Conservation (phyloP, 441 rosid genomes). For the Melastoma candidum region DNA sequence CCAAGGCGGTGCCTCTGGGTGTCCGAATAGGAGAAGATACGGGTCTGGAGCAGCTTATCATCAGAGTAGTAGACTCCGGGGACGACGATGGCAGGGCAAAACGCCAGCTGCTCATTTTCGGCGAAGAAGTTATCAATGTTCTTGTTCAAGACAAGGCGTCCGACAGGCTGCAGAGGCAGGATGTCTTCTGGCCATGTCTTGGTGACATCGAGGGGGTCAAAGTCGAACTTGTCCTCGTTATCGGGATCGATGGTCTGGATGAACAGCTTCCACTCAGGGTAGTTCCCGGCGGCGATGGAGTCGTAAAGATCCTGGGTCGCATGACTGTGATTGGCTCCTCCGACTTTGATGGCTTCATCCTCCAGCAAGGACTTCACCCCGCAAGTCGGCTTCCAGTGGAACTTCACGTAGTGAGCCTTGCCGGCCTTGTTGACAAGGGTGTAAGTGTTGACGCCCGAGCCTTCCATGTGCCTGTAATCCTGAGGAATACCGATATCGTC, state of each 20-base stretch:
- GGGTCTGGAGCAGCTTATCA: constrained; percentile 77
- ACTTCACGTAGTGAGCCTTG: too few species aligned
- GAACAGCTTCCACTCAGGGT: constrained; percentile 85
- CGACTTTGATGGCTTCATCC: too few species aligned
- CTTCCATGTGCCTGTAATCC: too few species aligned
- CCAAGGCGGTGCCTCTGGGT: constrained; percentile 98
- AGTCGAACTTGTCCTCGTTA: constrained; percentile 70
- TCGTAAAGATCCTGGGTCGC: constrained; percentile 49
- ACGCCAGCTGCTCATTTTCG: constrained; percentile 88
- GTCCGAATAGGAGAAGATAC: constrained; percentile 81
- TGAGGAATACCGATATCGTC: too few species aligned
- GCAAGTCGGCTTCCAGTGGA: too few species aligned
- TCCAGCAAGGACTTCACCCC: too few species aligned
- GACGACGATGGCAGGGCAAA: constrained; percentile 81
- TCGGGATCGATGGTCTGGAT: constrained; percentile 84
- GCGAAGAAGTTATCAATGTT: constrained; percentile 95
- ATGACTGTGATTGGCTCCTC: too few species aligned
- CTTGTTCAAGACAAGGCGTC: constrained; percentile 94
- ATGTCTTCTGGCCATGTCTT: constrained; percentile 97
- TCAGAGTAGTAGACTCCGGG: constrained; percentile 83
- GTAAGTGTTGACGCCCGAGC: too few species aligned
- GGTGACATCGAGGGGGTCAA: constrained; percentile 93
- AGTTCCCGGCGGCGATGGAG: constrained; percentile 81
- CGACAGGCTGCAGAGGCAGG: constrained; percentile 85
- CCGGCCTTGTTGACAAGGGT: too few species aligned